Percentiles rank a stretch among this genome's conserved stretches.
Conservation (phyloP, 2,329 filamentous ascomycete genomes). For the Ophiocordyceps robertsii region DNA sequence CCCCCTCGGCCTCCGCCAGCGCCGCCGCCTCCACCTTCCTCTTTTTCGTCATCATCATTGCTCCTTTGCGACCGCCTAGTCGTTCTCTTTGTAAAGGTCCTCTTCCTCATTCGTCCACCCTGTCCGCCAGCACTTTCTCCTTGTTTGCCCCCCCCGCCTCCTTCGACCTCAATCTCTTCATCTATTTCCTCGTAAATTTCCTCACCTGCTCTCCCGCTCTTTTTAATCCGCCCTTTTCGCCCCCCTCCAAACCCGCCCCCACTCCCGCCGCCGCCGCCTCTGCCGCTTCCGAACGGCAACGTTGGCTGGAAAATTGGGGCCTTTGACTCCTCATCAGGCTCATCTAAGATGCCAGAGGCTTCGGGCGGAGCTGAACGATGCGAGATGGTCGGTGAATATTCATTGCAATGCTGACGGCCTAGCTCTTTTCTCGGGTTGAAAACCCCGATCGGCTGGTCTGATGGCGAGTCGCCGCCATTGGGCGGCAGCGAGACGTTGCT, state of each 20-base stretch:
- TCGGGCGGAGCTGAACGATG: too few species aligned
- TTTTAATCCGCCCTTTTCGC: background rate
- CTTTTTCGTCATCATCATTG: background rate
- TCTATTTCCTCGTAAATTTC: background rate
- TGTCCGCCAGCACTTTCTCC: background rate
- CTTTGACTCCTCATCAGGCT: too few species aligned
- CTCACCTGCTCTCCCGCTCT: background rate
- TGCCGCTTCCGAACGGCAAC: too few species aligned
- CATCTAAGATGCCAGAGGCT: too few species aligned
- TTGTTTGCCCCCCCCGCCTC: background rate
- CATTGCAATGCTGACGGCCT: too few species aligned
- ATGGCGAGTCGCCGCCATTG: too few species aligned
- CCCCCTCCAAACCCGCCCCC: background rate
- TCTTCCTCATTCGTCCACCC: background rate
- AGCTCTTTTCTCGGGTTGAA: too few species aligned
- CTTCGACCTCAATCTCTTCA: background rate
- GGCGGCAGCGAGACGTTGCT: too few species aligned
- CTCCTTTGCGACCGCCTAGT: background rate
- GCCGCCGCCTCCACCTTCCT: background rate
- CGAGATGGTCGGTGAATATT: too few species aligned
- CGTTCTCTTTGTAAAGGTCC: background rate
- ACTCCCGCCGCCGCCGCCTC: too few species aligned
- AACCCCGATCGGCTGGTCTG: too few species aligned
- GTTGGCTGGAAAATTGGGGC: too few species aligned
- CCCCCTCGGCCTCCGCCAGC: background rate